phyloP scores from a whole-genome alignment of 805 yeast genomes.

The Myxozyma melibiosi region DNA sequence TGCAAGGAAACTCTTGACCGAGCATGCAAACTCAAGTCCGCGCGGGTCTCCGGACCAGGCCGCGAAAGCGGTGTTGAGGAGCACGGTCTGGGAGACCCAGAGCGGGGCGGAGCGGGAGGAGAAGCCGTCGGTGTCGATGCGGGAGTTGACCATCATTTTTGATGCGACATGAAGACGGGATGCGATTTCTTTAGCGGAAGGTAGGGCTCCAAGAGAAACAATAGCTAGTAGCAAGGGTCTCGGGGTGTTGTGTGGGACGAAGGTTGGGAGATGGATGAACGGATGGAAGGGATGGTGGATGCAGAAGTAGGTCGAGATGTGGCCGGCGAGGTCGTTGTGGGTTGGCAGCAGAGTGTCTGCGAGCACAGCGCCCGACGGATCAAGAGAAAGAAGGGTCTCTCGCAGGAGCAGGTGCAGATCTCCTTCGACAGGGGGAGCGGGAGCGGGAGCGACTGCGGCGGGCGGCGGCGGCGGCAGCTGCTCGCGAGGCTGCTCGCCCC shows the following conservation, averaged over 20 bases:
- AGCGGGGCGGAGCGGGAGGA: conserved; percentile 35
- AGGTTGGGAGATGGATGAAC: conserved; percentile 41
- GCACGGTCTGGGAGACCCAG: conserved; percentile 40
- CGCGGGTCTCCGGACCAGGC: conserved; percentile 42
- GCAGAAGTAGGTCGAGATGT: conserved; percentile 40
- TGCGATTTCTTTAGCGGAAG: conserved; percentile 38
- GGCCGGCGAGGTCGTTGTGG: conserved; percentile 38
- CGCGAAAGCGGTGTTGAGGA: conserved; percentile 38
- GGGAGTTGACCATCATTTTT: conserved; percentile 36
- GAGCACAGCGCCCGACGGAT: conserved; percentile 28
- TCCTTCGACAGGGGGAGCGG: conserved; percentile 10
- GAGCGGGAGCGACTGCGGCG: background rate
- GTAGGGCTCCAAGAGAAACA: conserved; percentile 42
- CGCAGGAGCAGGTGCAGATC: conserved; percentile 24
- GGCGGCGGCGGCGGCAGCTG: conserved; percentile 7
- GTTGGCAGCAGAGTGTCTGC: conserved; percentile 23
- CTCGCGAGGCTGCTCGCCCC: background rate
- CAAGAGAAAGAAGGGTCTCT: conserved; percentile 26
- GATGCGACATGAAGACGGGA: conserved; percentile 38
- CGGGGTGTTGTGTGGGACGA: conserved; percentile 38
- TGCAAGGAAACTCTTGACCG: conserved; percentile 35
- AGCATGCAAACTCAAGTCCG: conserved; percentile 38
- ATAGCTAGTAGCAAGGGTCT: conserved; percentile 41
- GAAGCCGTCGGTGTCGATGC: conserved; percentile 38
- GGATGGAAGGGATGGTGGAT: conserved; percentile 43